Percentiles rank a stretch among this genome's conserved stretches.
Conservation (phyloP, 1,284 basidiomycete species). For the Sporisorium graminicola region DNA sequence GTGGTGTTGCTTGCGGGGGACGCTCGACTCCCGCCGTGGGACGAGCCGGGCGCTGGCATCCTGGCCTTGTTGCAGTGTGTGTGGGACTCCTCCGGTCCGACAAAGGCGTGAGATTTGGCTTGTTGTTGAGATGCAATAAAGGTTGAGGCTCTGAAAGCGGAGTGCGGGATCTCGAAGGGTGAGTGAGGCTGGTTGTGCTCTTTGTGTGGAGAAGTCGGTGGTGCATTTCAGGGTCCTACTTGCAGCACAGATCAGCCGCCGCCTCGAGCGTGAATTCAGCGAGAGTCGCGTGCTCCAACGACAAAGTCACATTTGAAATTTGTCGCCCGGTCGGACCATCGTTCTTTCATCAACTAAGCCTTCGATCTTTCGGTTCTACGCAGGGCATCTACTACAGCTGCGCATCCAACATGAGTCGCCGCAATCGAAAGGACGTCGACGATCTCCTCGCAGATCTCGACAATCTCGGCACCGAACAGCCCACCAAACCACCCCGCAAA, state of each 20-base stretch:
- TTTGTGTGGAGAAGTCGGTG: constrained; percentile 16
- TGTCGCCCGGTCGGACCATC: constrained; percentile 19
- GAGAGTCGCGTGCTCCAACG: background rate
- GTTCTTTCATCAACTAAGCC: background rate
- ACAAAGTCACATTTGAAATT: background rate
- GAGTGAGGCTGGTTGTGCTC: background rate
- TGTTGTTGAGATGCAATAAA: background rate
- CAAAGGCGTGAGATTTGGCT: too few species aligned
- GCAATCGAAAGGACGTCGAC: constrained; percentile 63
- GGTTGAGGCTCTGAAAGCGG: background rate
- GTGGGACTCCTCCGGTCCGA: too few species aligned
- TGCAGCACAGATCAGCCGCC: constrained; percentile 5
- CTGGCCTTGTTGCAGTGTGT: background rate
- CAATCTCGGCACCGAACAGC: constrained; percentile 53
- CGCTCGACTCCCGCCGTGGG: background rate
- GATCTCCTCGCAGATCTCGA: constrained; percentile 67
- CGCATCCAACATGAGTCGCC: constrained; percentile 36
- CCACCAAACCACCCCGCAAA: constrained; percentile 27
- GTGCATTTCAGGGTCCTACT: constrained; percentile 26
- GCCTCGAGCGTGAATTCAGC: background rate
- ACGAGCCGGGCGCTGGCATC: constrained; percentile 1
- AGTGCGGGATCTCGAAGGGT: background rate
- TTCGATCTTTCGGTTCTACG: background rate
- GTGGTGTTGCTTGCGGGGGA: background rate
- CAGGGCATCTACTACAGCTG: too few species aligned